Evolutionary conservation across 192 early-diverging fungal species (phyloP).

Genomic region (Coemansia sp.): DNA sequence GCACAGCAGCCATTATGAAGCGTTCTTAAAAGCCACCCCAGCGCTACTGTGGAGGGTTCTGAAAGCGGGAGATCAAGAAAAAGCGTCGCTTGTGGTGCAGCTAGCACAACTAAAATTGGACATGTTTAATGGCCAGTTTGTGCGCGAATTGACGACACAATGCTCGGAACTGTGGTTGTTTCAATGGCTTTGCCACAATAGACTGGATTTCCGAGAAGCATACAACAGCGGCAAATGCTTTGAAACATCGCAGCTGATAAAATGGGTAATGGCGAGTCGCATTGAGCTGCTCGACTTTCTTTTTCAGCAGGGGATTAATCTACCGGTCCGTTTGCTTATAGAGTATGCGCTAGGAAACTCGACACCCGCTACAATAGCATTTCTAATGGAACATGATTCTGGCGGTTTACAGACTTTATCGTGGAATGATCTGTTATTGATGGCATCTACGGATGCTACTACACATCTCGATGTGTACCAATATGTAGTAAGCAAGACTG

Average conservation of each 20-base stretch:
- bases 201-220: slow-evolving; percentile 11
- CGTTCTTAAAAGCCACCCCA: slow-evolving; percentile 12
- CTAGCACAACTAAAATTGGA: background rate
- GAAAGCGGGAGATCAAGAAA: background rate
- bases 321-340: slow-evolving; percentile 31
- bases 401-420: slow-evolving; percentile 14
- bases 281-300: slow-evolving; percentile 29
- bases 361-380: slow-evolving; percentile 15
- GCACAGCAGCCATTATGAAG: slow-evolving; percentile 5
- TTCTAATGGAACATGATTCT: slow-evolving; percentile 23
- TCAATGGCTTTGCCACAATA: slow-evolving; percentile 19
- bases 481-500: slow-evolving; percentile 22
- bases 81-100: slow-evolving; percentile 19
- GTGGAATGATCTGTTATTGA: slow-evolving; percentile 42
- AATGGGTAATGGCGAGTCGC: slow-evolving; percentile 25
- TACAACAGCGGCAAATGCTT: slow-evolving; percentile 22
- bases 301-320: background rate
- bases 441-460: slow-evolving; percentile 33
- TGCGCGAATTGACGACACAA: slow-evolving; percentile 12
- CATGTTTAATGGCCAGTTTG: slow-evolving; percentile 17
- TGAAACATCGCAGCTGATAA: slow-evolving; percentile 20
- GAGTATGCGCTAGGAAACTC: slow-evolving; percentile 37
- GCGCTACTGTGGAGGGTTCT: slow-evolving; percentile 20
- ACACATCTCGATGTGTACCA: slow-evolving; percentile 29
- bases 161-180: slow-evolving; percentile 18